Conservation (phyloP, 2,329 filamentous ascomycete species). For the Davidsoniella neocaledoniae region DNA sequence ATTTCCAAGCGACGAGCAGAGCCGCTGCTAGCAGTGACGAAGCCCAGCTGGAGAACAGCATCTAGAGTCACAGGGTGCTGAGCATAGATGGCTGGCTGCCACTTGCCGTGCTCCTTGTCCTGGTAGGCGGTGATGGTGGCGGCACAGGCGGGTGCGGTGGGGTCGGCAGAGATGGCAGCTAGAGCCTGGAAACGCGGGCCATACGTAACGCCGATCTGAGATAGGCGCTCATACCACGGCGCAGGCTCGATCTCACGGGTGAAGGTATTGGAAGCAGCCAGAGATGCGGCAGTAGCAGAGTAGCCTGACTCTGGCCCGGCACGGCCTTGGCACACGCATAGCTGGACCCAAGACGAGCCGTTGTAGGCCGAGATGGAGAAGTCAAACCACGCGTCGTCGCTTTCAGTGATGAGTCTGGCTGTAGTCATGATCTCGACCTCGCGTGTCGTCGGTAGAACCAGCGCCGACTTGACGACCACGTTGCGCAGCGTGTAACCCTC, state of each 20-base stretch:
- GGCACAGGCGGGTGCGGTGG: neutral
- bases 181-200: conserved; percentile 23
- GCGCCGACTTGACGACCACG: conserved; percentile 27
- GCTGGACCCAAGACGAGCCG: neutral
- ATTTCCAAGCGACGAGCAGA: neutral
- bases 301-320: neutral
- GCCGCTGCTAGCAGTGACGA: neutral
- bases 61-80: conserved; percentile 1
- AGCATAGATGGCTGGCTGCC: neutral
- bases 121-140: neutral
- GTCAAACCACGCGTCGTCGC: conserved; percentile 26
- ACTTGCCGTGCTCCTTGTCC: conserved; percentile 2
- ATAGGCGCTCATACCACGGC: conserved; percentile 18
- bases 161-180: conserved; percentile 1
- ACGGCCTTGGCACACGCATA: neutral
- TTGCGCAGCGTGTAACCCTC: conserved; percentile 22
- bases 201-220: conserved; percentile 23
- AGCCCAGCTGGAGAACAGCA: neutral
- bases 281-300: neutral
- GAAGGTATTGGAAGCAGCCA: neutral
- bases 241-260: conserved; percentile 1
- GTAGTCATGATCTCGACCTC: conserved; percentile 34
- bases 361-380: conserved; percentile 39
- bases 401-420: conserved; percentile 21
- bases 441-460: conserved; percentile 27